Conservation (phyloP, 2,329 filamentous ascomycete genomes). For the Aspergillus viridinutans region DNA sequence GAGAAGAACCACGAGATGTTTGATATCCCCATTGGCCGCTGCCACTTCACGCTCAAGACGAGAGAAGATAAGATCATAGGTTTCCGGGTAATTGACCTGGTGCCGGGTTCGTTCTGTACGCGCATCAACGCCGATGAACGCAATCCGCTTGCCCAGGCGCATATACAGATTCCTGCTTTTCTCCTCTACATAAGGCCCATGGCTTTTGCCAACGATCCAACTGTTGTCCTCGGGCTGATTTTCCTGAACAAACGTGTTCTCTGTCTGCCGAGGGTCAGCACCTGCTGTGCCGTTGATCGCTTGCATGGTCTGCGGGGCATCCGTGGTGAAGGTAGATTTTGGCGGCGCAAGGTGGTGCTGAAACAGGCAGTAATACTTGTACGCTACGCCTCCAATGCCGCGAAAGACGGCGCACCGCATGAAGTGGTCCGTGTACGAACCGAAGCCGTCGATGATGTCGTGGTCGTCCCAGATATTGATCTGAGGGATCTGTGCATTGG, state of each 20-base stretch:
- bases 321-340: slow-evolving; percentile 77
- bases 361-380: slow-evolving; percentile 63
- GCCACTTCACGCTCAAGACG: slow-evolving; percentile 51
- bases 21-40: slow-evolving; percentile 52
- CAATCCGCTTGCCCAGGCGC: slow-evolving; percentile 61
- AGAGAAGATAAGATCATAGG: slow-evolving; percentile 59
- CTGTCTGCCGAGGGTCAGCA: slow-evolving; percentile 65
- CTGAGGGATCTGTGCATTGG: slow-evolving; percentile 60
- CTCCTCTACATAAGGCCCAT: slow-evolving; percentile 65
- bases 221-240: slow-evolving; percentile 59
- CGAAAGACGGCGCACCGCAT: slow-evolving; percentile 63
- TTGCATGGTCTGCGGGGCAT: slow-evolving; percentile 55
- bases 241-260: slow-evolving; percentile 67
- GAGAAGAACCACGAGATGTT: slow-evolving; percentile 59
- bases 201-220: slow-evolving; percentile 72
- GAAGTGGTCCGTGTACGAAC: slow-evolving; percentile 63
- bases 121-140: slow-evolving; percentile 58
- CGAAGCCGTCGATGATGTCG: slow-evolving; percentile 65
- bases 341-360: slow-evolving; percentile 80
- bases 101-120: slow-evolving; percentile 77
- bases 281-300: slow-evolving; percentile 48
- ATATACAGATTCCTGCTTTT: slow-evolving; percentile 59
- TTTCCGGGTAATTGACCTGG: slow-evolving; percentile 78
- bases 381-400: slow-evolving; percentile 57
- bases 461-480: slow-evolving; percentile 64